Percentiles rank a stretch among this genome's conserved stretches.
These are phyloP conservation scores for Fusarium oligoseptatum DNA, from an alignment of 2,329 filamentous ascomycete genomes.

Conservation along the genomic window DNA sequence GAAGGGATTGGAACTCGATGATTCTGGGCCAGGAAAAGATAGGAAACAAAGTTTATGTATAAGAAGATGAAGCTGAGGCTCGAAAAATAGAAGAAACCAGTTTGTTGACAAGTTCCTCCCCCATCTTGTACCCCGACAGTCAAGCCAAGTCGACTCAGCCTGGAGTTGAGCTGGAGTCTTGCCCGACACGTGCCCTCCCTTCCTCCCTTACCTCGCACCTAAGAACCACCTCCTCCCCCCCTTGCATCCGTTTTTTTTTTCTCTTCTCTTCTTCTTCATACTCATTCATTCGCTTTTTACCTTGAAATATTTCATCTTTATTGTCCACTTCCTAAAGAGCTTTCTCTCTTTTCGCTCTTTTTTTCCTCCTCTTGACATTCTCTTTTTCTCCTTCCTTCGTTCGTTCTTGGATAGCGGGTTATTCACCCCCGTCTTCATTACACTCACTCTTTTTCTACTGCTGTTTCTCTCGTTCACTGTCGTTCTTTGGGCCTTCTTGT, in stretches of 20 bases:
- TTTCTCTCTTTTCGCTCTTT: conserved; percentile 6
- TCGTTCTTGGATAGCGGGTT: conserved; percentile 29
- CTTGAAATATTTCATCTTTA: conserved; percentile 2
- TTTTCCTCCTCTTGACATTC: not conserved
- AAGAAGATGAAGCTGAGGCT: conserved; percentile 2
- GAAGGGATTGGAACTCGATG: conserved; percentile 2
- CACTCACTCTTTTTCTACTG: conserved; percentile 15
- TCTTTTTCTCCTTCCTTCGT: conserved; percentile 23
- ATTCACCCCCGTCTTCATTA: conserved; percentile 18
- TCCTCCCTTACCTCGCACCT: conserved; percentile 2
- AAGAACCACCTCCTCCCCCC: conserved; percentile 2
- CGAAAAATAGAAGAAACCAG: not conserved
- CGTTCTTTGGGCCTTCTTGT: conserved; percentile 9
- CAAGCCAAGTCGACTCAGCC: not conserved
- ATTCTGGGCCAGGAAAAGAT: not conserved
- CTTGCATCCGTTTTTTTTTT: not conserved
- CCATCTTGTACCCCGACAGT: conserved; percentile 1
- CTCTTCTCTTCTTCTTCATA: conserved; percentile 4
- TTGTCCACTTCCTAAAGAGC: conserved; percentile 24
- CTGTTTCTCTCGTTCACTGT: conserved; percentile 2
- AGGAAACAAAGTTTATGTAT: not conserved
- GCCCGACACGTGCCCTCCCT: conserved; percentile 23
- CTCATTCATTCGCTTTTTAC: not conserved
- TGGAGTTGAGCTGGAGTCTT: conserved; percentile 5
- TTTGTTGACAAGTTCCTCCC: not conserved